Percentiles rank a stretch among this genome's conserved stretches.
These are phyloP conservation scores for Aspergillus bertholletiae DNA, from an alignment of 495 filamentous ascomycete genomes.

Conservation along the genomic window DNA sequence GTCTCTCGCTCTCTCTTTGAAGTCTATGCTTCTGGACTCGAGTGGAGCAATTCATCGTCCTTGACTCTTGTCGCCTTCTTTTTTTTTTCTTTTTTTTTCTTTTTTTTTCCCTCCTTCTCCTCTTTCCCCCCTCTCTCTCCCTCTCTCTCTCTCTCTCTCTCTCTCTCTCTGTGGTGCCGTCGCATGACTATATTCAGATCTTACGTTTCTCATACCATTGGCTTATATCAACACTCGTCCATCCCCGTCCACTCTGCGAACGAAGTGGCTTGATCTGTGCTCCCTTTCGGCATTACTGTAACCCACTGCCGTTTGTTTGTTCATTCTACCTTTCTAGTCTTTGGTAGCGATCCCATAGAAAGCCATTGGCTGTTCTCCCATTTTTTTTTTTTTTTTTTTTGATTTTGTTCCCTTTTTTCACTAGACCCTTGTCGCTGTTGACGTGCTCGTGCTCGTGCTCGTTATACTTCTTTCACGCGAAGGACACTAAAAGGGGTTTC, in stretches of 20 bases:
- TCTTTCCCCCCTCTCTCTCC: no score
- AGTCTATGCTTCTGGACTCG: no score
- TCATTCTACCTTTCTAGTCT: not conserved
- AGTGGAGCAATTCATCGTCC: no score
- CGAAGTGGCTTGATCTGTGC: conserved; percentile 1
- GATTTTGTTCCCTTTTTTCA: conserved; percentile 1
- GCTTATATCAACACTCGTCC: conserved; percentile 6
- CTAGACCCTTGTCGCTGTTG: not conserved
- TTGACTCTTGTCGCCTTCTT: not conserved
- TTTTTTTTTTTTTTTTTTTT: not conserved
- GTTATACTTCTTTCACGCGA: not conserved
- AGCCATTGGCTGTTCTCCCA: conserved; percentile 4
- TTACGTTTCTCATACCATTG: not conserved
- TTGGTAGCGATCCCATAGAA: conserved; percentile 8
- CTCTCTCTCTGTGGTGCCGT: no score
- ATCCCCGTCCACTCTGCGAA: conserved; percentile 2
- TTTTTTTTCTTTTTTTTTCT: not conserved
- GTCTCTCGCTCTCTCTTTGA: not conserved
- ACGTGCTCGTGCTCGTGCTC: not conserved
- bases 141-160: not conserved
- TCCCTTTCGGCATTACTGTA: conserved; percentile 6
- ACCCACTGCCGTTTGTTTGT: conserved; percentile 12
- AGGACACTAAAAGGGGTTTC: not conserved
- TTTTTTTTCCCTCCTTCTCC: not conserved
- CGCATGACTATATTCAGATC: not conserved